Evolutionary conservation across 306 rosid species (phyloP), one percentile per base, ranked within the genome.

Genomic region (Sicyos edulis): DNA sequence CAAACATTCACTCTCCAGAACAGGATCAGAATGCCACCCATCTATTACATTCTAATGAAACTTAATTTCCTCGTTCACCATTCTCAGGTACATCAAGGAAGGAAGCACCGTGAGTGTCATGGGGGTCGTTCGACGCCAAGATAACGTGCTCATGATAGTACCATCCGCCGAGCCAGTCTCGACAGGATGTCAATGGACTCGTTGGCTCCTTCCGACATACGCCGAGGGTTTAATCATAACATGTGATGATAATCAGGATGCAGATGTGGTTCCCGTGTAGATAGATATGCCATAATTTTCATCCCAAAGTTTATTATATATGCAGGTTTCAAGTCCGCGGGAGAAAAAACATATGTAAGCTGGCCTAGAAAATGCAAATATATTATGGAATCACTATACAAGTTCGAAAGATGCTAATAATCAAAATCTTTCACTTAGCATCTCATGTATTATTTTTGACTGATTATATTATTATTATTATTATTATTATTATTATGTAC

Each of bases 81-180:
- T 67, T 74, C 0, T 64, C 67, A 95, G 99, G 78, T 87, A 95
- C 83, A 84, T 95, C 75, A 91, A 91, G 81, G 99, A 95, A 85
- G 99, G 99, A 29, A 91, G 91, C 84, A 95, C 96, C 0, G 96
- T 95, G 7, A 95, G 99, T 76, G 97, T 95, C 75, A 88, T 89
- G 96, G 99, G 99, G 51, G 84, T 95, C 11, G 99, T 95, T 50
- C 87, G 89, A 0, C 86, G 97, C 58, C 99, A 95, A 6, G 99
- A 95, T 54, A 95, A 95, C 12, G 88, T 91, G 77, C 88, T 91
- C 69, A 95, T 89, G 99, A 87, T 95, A 75, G 91, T 91, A 71
- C 97, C 99, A 55, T 82, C 97, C 1, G 4, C 84, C 1, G 95
- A 88, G 70, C 90, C 96, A 6, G 86, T 86, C 60, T 89, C 96